These are phyloP conservation scores for Tulasnella sp. DNA, from an alignment of 768 basidiomycete genomes.

Conservation along the genomic window DNA sequence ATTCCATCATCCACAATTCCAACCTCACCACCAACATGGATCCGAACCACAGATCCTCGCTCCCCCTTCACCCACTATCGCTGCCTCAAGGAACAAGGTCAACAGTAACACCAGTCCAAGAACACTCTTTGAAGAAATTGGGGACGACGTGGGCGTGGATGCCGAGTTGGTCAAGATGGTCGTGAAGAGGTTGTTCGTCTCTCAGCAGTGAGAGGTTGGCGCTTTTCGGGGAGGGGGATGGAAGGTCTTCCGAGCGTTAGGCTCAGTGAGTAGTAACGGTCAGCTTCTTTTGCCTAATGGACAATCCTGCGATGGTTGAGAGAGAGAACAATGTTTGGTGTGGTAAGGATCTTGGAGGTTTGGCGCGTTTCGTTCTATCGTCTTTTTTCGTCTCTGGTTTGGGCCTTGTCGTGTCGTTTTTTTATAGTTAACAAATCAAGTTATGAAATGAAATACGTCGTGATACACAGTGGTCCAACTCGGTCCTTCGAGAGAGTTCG, in stretches of 20 bases:
- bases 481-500: no score
- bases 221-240: no score
- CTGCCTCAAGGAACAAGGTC: neutral
- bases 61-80: neutral
- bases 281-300: no score
- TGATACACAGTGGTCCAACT: neutral
- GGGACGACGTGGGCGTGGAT: slow-evolving; percentile 67
- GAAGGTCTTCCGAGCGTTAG: no score
- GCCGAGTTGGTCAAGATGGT: slow-evolving; percentile 59
- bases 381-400: neutral
- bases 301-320: no score
- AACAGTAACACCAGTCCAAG: neutral
- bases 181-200: slow-evolving; percentile 44
- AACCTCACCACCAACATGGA: neutral
- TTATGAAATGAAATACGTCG: neutral
- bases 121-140: slow-evolving; percentile 45
- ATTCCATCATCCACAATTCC: neutral
- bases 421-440: neutral
- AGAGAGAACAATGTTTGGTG: neutral
- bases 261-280: neutral
- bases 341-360: neutral
- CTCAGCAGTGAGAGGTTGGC: neutral
- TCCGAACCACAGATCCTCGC: neutral
- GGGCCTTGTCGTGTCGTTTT: neutral
- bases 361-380: neutral